Conservation (phyloP, 78 protist genomes). For the Polysphondylium violaceum region DNA sequence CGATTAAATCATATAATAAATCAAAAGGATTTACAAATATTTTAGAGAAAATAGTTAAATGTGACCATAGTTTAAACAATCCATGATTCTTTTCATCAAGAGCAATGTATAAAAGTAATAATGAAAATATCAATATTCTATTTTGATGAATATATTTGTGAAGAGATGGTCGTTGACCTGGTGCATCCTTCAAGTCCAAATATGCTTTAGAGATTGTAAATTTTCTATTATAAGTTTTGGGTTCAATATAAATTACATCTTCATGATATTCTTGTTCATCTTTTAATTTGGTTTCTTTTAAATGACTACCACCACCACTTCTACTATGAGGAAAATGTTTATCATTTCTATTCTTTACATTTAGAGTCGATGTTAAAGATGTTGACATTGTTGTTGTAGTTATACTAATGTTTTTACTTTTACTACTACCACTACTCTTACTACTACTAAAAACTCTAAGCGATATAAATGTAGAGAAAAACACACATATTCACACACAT, state of each 20-base stretch:
- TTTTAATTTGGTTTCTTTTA: no score
- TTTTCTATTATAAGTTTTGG: constrained; percentile 18
- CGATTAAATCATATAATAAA: background rate
- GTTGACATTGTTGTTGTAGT: no score
- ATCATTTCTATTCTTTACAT: no score
- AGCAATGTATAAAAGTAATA: constrained; percentile 3
- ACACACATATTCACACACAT: no score
- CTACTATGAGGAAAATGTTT: no score
- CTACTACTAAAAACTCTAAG: no score
- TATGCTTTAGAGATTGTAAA: constrained; percentile 47
- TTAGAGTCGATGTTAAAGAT: no score
- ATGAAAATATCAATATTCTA: constrained; percentile 40
- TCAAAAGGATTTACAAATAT: constrained; percentile 52
- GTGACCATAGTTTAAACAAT: background rate
- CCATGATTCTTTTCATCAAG: constrained; percentile 25
- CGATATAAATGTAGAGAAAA: no score
- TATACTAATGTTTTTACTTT: no score
- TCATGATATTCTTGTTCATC: background rate
- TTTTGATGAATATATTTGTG: constrained; percentile 53
- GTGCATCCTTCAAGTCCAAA: constrained; percentile 32
- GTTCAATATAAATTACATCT: background rate
- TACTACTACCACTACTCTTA: no score
- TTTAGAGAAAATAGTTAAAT: background rate
- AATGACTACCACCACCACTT: no score
- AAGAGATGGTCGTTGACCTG: constrained; percentile 3